These are phyloP conservation scores for Areca catechu DNA, from an alignment of 176 grass and related monocot species.

Conservation along the genomic window DNA sequence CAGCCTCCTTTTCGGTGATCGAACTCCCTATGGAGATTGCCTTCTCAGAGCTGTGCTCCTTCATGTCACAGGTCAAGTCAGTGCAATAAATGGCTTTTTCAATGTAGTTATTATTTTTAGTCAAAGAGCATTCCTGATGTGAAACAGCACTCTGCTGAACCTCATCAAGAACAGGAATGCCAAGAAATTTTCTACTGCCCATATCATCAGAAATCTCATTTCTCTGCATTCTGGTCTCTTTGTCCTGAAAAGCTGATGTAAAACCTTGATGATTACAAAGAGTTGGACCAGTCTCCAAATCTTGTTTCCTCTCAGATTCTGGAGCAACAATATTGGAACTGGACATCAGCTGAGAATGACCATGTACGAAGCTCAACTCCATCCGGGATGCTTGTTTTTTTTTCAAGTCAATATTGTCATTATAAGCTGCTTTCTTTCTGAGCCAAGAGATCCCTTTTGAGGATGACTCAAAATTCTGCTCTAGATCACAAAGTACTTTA, in stretches of 20 bases:
- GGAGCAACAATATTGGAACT: constrained; percentile 18
- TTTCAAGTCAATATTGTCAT: constrained; percentile 10
- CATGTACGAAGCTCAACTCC: constrained; percentile 16
- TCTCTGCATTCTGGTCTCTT: neutral
- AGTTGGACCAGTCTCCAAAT: constrained; percentile 4
- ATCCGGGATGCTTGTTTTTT: constrained; percentile 20
- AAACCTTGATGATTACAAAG: neutral
- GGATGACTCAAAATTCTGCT: constrained; percentile 11
- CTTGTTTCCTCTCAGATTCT: constrained; percentile 1
- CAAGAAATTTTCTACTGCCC: constrained; percentile 3
- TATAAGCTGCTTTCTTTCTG: constrained; percentile 10
- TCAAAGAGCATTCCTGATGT: neutral
- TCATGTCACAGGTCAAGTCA: neutral
- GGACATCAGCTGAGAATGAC: constrained; percentile 14
- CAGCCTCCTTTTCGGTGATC: constrained; percentile 1
- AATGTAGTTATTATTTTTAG: neutral
- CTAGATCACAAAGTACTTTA: neutral
- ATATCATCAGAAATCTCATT: constrained; percentile 7
- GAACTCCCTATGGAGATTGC: neutral
- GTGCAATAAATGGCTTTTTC: neutral
- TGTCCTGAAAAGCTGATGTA: neutral
- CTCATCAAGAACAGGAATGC: constrained; percentile 9
- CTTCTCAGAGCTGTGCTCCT: constrained; percentile 12
- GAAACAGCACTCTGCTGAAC: constrained; percentile 10
- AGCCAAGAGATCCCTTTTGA: constrained; percentile 18